phyloP scores from a whole-genome alignment of 805 yeast genomes.

The Candida pseudofarinosa region DNA sequence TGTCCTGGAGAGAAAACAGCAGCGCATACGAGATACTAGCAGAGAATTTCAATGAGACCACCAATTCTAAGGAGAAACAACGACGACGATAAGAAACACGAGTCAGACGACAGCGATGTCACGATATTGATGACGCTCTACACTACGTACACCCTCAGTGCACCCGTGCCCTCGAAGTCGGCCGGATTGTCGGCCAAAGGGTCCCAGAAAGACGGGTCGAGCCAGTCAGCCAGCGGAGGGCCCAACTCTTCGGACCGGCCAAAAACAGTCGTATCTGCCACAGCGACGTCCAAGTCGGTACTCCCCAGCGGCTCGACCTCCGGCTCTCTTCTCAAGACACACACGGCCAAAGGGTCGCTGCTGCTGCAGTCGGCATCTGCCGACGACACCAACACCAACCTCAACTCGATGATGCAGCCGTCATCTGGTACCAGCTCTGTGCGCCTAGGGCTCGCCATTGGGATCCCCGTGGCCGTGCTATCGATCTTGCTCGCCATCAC shows the following conservation, averaged over 20 bases:
- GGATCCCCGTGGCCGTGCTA: conserved; percentile 28
- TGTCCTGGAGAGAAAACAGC: no score
- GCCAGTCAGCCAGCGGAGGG: no score
- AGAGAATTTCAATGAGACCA: not conserved
- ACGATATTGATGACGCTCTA: conserved; percentile 11
- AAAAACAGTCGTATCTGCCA: not conserved
- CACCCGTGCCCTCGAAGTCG: not conserved
- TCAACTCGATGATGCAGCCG: conserved; percentile 2
- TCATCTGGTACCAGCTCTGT: conserved; percentile 7
- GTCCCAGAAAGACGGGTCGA: no score
- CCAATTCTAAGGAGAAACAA: not conserved
- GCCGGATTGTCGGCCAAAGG: not conserved
- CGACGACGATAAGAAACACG: not conserved
- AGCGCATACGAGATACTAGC: no score
- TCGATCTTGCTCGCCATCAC: conserved; percentile 16
- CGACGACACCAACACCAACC: not conserved
- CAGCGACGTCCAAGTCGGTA: not conserved
- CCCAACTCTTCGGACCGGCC: no score
- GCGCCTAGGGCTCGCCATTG: conserved; percentile 29
- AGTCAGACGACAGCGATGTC: conserved; percentile 3
- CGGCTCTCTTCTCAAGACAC: no score
- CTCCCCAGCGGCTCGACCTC: not conserved
- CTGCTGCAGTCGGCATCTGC: not conserved
- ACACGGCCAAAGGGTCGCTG: no score
- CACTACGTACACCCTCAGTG: conserved; percentile 8